Conservation (phyloP, 1,284 basidiomycete species). For the Macrocystidia cucumis region DNA sequence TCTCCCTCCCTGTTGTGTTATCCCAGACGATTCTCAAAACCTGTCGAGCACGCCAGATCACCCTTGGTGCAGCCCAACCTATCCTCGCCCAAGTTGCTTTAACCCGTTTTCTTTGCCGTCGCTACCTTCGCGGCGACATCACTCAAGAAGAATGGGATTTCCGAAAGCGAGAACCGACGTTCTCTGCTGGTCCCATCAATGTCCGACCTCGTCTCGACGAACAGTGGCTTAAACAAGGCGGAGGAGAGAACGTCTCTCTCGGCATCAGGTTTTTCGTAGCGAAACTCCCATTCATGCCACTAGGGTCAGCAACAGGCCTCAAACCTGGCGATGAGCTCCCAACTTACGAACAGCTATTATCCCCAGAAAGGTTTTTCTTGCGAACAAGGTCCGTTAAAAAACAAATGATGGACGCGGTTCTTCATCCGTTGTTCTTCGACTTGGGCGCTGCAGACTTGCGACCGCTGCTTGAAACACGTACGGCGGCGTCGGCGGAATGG, state of each 20-base stretch:
- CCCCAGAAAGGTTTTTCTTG: constrained; percentile 35
- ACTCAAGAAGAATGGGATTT: constrained; percentile 44
- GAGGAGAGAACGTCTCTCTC: constrained; percentile 32
- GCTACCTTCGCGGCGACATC: constrained; percentile 39
- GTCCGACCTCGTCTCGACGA: constrained; percentile 42
- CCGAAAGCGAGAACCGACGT: constrained; percentile 41
- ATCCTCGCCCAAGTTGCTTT: constrained; percentile 48
- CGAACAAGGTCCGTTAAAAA: constrained; percentile 30
- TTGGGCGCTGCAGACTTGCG: too few species aligned
- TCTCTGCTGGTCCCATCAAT: constrained; percentile 41
- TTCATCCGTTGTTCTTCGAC: constrained; percentile 45
- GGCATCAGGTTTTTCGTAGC: constrained; percentile 37
- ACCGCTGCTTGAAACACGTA: constrained; percentile 19
- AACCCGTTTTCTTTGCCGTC: constrained; percentile 41
- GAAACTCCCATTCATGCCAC: constrained; percentile 43
- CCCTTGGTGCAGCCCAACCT: constrained; percentile 43
- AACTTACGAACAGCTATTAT: constrained; percentile 31
- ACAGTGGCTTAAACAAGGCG: constrained; percentile 39
- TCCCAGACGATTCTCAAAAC: constrained; percentile 18
- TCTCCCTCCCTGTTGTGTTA: constrained; percentile 18
- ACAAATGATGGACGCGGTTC: constrained; percentile 24
- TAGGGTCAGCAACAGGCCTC: constrained; percentile 23
- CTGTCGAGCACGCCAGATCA: constrained; percentile 35
- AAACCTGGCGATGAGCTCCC: constrained; percentile 29
- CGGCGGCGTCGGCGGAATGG: constrained; percentile 18